Conservation (phyloP, 345 rosid species). For the Jatropha curcas region DNA sequence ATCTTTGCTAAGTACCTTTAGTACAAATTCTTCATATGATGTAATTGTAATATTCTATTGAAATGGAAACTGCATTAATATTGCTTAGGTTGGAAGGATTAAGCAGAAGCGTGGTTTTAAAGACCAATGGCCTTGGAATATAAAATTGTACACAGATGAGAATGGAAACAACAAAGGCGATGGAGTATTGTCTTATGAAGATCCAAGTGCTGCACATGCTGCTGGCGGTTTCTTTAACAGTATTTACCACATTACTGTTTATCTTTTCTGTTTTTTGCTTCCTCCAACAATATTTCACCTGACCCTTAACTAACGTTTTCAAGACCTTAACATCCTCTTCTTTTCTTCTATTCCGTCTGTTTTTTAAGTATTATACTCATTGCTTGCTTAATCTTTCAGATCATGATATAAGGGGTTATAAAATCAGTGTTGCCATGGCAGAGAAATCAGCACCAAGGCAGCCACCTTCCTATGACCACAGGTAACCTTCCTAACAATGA, state of each 20-base stretch:
- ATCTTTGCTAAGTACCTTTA: background rate
- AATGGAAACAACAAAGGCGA: conserved; percentile 91
- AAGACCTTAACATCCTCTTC: background rate
- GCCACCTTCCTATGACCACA: conserved; percentile 54
- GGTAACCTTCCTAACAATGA: conserved; percentile 40
- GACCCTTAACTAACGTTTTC: background rate
- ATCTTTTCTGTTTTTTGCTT: background rate
- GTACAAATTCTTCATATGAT: background rate
- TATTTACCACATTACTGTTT: conserved; percentile 30
- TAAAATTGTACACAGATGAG: conserved; percentile 91
- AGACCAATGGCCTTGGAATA: conserved; percentile 98
- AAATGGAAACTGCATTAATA: background rate
- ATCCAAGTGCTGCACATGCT: conserved; percentile 93
- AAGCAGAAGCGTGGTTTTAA: conserved; percentile 97
- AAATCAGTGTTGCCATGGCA: conserved; percentile 88
- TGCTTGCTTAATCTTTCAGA: conserved; percentile 41
- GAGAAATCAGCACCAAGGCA: conserved; percentile 80
- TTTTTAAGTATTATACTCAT: background rate
- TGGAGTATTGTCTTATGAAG: conserved; percentile 88
- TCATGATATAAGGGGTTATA: conserved; percentile 77
- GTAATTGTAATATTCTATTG: background rate
- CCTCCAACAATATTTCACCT: background rate
- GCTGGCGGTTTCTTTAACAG: conserved; percentile 90
- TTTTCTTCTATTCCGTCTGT: background rate
- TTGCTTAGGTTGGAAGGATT: conserved; percentile 79